Evolutionary conservation across 805 yeast species (phyloP).

Genomic region (Zygosaccharomyces bisporus): DNA sequence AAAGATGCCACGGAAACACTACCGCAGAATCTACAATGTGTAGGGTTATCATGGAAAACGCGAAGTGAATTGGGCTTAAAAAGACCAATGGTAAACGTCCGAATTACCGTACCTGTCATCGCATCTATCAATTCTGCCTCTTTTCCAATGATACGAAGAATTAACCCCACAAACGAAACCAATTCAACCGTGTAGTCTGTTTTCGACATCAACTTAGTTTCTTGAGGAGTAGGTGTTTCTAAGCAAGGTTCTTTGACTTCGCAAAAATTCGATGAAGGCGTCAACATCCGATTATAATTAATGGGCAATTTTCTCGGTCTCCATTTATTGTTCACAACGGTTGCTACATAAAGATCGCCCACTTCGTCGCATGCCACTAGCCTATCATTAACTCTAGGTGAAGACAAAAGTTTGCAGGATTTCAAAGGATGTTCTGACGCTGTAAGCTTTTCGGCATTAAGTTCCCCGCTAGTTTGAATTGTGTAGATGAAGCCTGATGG

Average conservation of each 20-base stretch:
- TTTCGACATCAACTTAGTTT: background rate
- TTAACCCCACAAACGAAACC: slow-evolving; percentile 72
- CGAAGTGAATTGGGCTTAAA: slow-evolving; percentile 57
- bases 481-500: slow-evolving; percentile 49
- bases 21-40: slow-evolving; percentile 89
- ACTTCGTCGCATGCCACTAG: slow-evolving; percentile 51
- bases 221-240: slow-evolving; percentile 2
- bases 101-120: slow-evolving; percentile 69
- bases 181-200: slow-evolving; percentile 43
- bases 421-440: slow-evolving; percentile 36
- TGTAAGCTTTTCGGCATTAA: slow-evolving; percentile 36
- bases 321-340: slow-evolving; percentile 66
- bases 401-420: slow-evolving; percentile 52
- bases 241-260: slow-evolving; percentile 6
- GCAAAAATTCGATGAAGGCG: slow-evolving; percentile 36
- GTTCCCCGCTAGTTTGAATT: slow-evolving; percentile 38
- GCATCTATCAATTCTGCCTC: slow-evolving; percentile 70
- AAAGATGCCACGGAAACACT: slow-evolving; percentile 74
- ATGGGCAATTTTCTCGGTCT: slow-evolving; percentile 49
- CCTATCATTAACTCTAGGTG: slow-evolving; percentile 75
- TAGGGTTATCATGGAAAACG: slow-evolving; percentile 79
- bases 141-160: slow-evolving; percentile 53
- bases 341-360: slow-evolving; percentile 55
- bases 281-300: slow-evolving; percentile 41
- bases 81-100: slow-evolving; percentile 56